Percentiles rank a stretch among this genome's conserved stretches.
phyloP scores from a whole-genome alignment of 352 stramenopile genomes.

The Pythium rhizo-oryzae region DNA sequence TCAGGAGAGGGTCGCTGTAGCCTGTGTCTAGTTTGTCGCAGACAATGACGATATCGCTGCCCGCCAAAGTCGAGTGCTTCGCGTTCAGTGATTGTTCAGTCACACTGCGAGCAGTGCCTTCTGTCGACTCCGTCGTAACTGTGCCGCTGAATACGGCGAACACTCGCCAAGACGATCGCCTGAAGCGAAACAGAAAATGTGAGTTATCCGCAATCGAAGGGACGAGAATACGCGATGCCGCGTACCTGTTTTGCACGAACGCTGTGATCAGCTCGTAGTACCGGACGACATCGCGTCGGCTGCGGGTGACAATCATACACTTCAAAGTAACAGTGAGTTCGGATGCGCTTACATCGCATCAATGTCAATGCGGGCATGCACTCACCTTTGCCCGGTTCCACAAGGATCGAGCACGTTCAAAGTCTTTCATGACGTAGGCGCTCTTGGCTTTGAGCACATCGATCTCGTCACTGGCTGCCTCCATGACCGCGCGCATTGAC shows the following conservation, averaged over 20 bases:
- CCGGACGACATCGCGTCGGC: constrained; percentile 74
- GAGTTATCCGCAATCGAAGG: neutral
- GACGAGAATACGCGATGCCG: neutral
- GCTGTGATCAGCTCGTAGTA: constrained; percentile 68
- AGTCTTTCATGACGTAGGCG: constrained; percentile 77
- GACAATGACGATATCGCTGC: constrained; percentile 79
- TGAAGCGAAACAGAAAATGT: neutral
- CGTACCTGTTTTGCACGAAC: constrained; percentile 58
- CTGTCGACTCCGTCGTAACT: constrained; percentile 27
- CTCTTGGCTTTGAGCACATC: constrained; percentile 72
- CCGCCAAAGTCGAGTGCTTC: constrained; percentile 45
- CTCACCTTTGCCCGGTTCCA: constrained; percentile 41
- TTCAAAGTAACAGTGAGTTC: constrained; percentile 24
- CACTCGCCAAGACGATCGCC: constrained; percentile 50
- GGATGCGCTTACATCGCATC: neutral
- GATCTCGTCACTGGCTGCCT: constrained; percentile 62
- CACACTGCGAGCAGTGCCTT: constrained; percentile 27
- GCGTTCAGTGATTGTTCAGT: constrained; percentile 75
- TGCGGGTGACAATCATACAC: constrained; percentile 84
- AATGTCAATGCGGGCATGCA: neutral
- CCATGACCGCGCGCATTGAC: constrained; percentile 48
- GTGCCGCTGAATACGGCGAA: constrained; percentile 75
- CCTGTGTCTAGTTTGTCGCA: constrained; percentile 88
- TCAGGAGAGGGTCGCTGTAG: constrained; percentile 77
- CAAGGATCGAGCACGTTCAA: constrained; percentile 33